phyloP scores from a whole-genome alignment of 768 basidiomycete species.

The Auriscalpium vulgare region DNA sequence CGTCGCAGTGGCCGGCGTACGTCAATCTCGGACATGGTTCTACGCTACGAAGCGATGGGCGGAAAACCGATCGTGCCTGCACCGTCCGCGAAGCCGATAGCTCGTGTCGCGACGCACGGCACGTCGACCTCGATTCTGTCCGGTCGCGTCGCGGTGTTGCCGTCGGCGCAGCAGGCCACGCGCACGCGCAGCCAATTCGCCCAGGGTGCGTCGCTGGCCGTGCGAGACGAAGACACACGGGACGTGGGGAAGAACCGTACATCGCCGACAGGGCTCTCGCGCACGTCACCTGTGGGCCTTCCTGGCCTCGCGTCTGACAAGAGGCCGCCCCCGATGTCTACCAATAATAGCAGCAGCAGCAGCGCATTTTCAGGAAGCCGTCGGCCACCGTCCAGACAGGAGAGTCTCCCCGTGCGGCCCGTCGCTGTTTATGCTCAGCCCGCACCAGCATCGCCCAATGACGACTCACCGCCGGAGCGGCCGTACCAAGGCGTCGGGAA shows the following conservation, averaged over 20 bases:
- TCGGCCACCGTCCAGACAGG: slow-evolving; percentile 8
- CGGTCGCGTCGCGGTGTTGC: neutral
- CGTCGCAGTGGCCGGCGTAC: slow-evolving; percentile 46
- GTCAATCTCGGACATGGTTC: slow-evolving; percentile 84
- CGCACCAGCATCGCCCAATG: neutral
- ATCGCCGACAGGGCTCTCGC: slow-evolving; percentile 19
- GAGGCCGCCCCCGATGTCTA: neutral
- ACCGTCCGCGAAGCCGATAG: neutral
- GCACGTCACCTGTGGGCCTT: slow-evolving; percentile 12
- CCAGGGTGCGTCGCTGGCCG: slow-evolving; percentile 6
- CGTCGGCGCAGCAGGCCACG: neutral
- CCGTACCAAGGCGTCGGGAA: slow-evolving; percentile 79
- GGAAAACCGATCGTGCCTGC: slow-evolving; percentile 1
- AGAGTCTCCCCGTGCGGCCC: neutral
- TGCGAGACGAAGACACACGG: slow-evolving; percentile 9
- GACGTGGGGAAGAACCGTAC: slow-evolving; percentile 10
- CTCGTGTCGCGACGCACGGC: slow-evolving; percentile 1
- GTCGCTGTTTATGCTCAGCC: neutral
- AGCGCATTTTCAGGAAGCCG: slow-evolving; percentile 1
- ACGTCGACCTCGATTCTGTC: neutral
- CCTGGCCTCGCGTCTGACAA: slow-evolving; percentile 10
- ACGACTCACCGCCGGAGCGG: slow-evolving; percentile 41
- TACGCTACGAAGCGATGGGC: slow-evolving; percentile 67
- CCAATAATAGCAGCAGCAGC: too few species aligned
- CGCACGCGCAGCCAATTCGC: slow-evolving; percentile 4